These are phyloP conservation scores for Aschersonia sp. DNA, from an alignment of 2,329 filamentous ascomycete species.

Conservation along the genomic window DNA sequence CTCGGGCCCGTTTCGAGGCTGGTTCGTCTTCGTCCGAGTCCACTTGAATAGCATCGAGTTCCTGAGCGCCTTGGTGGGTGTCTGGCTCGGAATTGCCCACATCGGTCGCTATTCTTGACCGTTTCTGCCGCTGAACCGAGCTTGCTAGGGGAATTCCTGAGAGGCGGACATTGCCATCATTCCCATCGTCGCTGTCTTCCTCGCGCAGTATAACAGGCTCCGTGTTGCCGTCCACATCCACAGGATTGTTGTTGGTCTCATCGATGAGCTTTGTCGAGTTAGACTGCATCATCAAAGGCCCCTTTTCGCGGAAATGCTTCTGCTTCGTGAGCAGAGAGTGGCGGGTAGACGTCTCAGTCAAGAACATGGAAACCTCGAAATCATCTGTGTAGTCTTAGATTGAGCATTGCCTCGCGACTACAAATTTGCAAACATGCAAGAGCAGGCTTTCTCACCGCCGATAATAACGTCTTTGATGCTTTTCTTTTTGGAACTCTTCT, in stretches of 20 bases:
- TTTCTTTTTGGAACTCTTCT: conserved; percentile 57
- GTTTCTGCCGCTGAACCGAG: background rate
- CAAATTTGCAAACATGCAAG: background rate
- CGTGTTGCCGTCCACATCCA: conserved; percentile 24
- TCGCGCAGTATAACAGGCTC: conserved; percentile 20
- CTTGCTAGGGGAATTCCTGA: conserved; percentile 19
- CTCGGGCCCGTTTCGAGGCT: conserved; percentile 30
- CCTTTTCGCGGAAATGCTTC: conserved; percentile 56
- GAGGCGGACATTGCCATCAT: conserved; percentile 9
- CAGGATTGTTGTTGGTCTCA: conserved; percentile 36
- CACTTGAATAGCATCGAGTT: conserved; percentile 15
- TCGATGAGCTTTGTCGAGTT: conserved; percentile 49
- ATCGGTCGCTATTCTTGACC: background rate
- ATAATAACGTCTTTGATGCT: conserved; percentile 77
- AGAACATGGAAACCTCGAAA: conserved; percentile 88
- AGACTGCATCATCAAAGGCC: conserved; percentile 37
- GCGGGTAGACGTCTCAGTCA: conserved; percentile 71
- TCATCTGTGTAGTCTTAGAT: conserved; percentile 46
- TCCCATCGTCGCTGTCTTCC: conserved; percentile 31
- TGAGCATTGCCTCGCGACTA: background rate
- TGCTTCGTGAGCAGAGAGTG: conserved; percentile 79
- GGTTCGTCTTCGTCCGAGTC: conserved; percentile 25
- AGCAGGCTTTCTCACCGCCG: conserved; percentile 40
- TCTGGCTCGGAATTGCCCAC: background rate
- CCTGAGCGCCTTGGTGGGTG: conserved; percentile 16